Evolutionary conservation across 2,329 filamentous ascomycete species (phyloP).

Genomic region (Leptographium procerum): DNA sequence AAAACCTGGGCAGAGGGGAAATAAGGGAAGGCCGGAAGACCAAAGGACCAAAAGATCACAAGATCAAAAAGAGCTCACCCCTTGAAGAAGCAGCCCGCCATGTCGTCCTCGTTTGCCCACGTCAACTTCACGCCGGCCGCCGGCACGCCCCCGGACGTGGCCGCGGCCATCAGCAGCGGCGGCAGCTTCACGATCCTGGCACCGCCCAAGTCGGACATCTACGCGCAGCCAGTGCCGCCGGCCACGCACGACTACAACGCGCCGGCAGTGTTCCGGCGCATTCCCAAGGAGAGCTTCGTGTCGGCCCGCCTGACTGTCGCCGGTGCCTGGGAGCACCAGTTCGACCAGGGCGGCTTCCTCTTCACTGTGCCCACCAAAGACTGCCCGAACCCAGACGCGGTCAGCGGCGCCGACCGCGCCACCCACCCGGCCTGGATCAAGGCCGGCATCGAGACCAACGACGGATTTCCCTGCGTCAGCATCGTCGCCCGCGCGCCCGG

Average conservation of each 20-base stretch:
- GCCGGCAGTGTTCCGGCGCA: slow-evolving; percentile 3
- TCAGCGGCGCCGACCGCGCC: background rate
- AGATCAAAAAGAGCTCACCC: background rate
- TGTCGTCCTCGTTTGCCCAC: background rate
- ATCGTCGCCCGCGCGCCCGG: slow-evolving; percentile 3
- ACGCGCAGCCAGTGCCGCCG: slow-evolving; percentile 5
- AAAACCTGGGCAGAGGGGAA: too few relatives aligned
- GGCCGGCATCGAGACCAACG: slow-evolving; percentile 12
- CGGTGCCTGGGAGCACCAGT: slow-evolving; percentile 7
- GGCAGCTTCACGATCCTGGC: slow-evolving; percentile 1
- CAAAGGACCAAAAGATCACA: background rate
- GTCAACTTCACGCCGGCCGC: background rate
- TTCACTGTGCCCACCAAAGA: slow-evolving; percentile 5
- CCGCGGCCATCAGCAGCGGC: background rate
- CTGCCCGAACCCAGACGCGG: slow-evolving; percentile 4
- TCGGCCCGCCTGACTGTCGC: slow-evolving; percentile 6
- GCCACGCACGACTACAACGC: slow-evolving; percentile 6
- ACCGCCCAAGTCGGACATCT: slow-evolving; percentile 12
- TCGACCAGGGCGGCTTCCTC: slow-evolving; percentile 11
- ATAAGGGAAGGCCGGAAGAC: too few relatives aligned
- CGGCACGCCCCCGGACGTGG: background rate
- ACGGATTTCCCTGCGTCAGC: slow-evolving; percentile 9
- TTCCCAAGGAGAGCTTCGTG: slow-evolving; percentile 3
- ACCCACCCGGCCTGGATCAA: slow-evolving; percentile 13
- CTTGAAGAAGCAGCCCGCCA: background rate